phyloP scores from a whole-genome alignment of 495 filamentous ascomycete species.

The Penicillium paxilli region DNA sequence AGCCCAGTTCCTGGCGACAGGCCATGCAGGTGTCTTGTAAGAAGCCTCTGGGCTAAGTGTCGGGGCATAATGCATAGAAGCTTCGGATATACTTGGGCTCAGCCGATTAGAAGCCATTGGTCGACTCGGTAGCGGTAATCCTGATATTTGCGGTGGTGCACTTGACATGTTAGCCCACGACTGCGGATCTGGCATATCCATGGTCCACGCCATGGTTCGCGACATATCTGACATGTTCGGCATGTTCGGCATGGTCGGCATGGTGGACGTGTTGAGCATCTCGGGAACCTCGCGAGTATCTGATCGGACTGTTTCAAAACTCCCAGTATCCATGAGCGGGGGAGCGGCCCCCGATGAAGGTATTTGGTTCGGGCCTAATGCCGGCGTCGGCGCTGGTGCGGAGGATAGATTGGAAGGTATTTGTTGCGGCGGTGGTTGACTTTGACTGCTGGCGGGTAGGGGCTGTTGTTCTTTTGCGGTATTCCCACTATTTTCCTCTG shows the following conservation, averaged over 20 bases:
- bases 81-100: conserved; percentile 20
- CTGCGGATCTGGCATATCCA: conserved; percentile 32
- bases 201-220: conserved; percentile 20
- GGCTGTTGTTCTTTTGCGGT: conserved; percentile 15
- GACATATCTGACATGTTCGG: conserved; percentile 9
- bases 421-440: conserved; percentile 12
- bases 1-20: conserved; percentile 7
- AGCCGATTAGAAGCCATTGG: conserved; percentile 10
- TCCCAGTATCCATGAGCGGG: not conserved
- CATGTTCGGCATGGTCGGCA: not conserved
- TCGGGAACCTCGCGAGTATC: conserved; percentile 3
- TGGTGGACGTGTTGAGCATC: not conserved
- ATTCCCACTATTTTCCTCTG: conserved; percentile 13
- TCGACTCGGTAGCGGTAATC: conserved; percentile 25
- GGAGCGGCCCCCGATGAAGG: conserved; percentile 2
- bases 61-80: conserved; percentile 18
- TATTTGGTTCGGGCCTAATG: too few species aligned
- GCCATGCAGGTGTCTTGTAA: conserved; percentile 18
- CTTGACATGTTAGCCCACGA: conserved; percentile 21
- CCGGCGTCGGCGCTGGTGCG: conserved; percentile 3
- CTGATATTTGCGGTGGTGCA: conserved; percentile 23
- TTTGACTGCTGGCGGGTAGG: conserved; percentile 10
- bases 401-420: conserved; percentile 11
- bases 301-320: not conserved
- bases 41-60: conserved; percentile 14